Evolutionary conservation across 495 filamentous ascomycete species (phyloP), one percentile per base, ranked within the genome.

Genomic region (Neurospora sp.): DNA sequence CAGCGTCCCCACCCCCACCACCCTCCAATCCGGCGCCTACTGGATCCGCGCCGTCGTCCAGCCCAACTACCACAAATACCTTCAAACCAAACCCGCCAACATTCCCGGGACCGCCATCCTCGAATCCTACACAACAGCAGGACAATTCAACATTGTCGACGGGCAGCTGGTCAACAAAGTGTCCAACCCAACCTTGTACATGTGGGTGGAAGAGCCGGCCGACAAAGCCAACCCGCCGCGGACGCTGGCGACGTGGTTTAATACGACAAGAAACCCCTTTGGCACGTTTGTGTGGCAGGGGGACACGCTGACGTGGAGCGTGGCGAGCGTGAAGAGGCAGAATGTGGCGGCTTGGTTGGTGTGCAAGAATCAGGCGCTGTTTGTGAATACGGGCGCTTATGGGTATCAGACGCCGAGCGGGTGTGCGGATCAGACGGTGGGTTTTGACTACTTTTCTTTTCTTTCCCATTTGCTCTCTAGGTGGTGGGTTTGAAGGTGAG

Each of bases 51-150:
- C 86, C 0, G 89, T 90, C 1, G 85, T 81, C 40, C 72, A 83
- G 2, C 89, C 89, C 31, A 89, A 90, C 79, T 90, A 85, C 82
- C 89, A 90, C 82, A 86, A 88, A 74, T 91, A 91, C 79, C 82
- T 90, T 31, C 88, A 91, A 81, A 86, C 87, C 10, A 82, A 81
- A 23, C 86, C 85, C 3, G 76, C 82, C 73, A 85, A 86, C 77
- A 74, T 81, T 0, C 76, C 84, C 4, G 85, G 86, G 7, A 79
- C 79, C 35, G 88, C 89, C 0, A 74, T 90, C 23, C 81, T 90
- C 44, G 84, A 85, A 18, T 84, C 79, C 59, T 80, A 86, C 80
- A 84, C 81, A 18, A 88, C 87, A 4, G 89, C 89, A 0, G 89
- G 89, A 1, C 89, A 91, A 78, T 90, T 88, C 83, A 83, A 87